These are phyloP conservation scores for Xylaria sp. DNA, from an alignment of 2,329 filamentous ascomycete genomes.

Conservation along the genomic window DNA sequence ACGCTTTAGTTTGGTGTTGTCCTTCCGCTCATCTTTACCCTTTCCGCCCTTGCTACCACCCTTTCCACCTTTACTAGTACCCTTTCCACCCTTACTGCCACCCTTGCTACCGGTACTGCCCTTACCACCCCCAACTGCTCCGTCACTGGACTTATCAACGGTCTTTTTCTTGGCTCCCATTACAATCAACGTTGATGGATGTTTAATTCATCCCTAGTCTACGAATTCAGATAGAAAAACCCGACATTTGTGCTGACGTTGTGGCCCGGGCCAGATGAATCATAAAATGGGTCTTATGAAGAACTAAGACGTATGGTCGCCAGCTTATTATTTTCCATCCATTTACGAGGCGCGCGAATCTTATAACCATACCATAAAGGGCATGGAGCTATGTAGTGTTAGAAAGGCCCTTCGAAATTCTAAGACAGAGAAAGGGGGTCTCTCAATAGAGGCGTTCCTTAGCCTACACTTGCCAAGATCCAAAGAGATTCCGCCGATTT, in stretches of 20 bases:
- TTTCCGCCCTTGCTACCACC: constrained; percentile 17
- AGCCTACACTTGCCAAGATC: too few species aligned
- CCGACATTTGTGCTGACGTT: constrained; percentile 8
- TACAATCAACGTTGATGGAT: constrained; percentile 7
- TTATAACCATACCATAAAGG: too few species aligned
- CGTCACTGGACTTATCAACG: constrained; percentile 25
- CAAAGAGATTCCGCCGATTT: too few species aligned
- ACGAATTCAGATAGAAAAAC: constrained; percentile 5
- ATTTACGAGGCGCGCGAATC: too few species aligned
- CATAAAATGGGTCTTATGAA: too few species aligned
- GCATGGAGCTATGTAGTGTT: too few species aligned
- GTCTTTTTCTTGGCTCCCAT: constrained; percentile 35
- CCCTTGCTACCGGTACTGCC: constrained; percentile 22
- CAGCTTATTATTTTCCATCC: too few species aligned
- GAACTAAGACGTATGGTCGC: too few species aligned
- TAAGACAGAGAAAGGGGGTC: too few species aligned
- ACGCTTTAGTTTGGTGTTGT: constrained; percentile 21
- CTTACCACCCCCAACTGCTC: constrained; percentile 20
- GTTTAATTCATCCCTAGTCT: constrained; percentile 3
- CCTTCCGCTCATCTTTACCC: constrained; percentile 24
- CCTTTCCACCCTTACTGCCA: constrained; percentile 16
- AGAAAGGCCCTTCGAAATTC: too few species aligned
- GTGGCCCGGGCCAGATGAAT: too few species aligned
- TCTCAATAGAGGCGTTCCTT: too few species aligned
- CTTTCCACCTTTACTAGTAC: constrained; percentile 21